Base-by-base conservation (phyloP, 2,329 filamentous ascomycete genomes). In the Talaromyces islandicus region DNA sequence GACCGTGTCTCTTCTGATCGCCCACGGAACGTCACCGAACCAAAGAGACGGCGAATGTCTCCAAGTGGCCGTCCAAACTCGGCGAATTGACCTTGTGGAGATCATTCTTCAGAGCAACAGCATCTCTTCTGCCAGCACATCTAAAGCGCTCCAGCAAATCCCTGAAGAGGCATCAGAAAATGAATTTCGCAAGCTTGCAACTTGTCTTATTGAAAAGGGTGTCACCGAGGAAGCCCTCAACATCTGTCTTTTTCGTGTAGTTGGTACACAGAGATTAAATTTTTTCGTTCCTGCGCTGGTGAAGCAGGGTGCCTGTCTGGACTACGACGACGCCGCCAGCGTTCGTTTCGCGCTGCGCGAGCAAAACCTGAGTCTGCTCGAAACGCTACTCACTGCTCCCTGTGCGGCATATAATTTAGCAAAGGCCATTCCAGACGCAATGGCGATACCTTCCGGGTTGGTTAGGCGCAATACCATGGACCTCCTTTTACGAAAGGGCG, bases 381-480 rank as follows among this genome's bases (percentile, higher is more conserved):
- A 58, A 43, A 38, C 48, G 21, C 12, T 58, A 21, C 56, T 54
- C 5, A 29, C 4, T 29, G 48, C 50, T 14, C 48, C 46, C 7
- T 58, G 56, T 7, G 30, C 29, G 10, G 24, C 30, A 4, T 11
- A 29, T 4, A 54, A 19, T 19, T 30, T 58, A n/a, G 46, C 30
- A 53, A 52, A 58, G 17, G 48, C 56, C 10, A 52, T 58, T n/a
- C 56, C 56, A 14, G 56, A 58, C 3, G 56, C 48, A 30, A 58
- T 58, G 50, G 46, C 48, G 6, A 58, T 58, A 53, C 11, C 11
- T 2, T 41, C 56, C 11, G 2, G 14, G 9, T 29, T 32, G n/a
- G 41, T 53, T 1, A 52, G 56, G n/a, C 50, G 46, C 19, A 38
- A 43, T 32, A 46, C 19, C 11, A 53, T 58, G 56, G 11, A 38